These are phyloP conservation scores for Pouteria campechiana DNA, from an alignment of 179 eudicot genomes.

Conservation along the genomic window DNA sequence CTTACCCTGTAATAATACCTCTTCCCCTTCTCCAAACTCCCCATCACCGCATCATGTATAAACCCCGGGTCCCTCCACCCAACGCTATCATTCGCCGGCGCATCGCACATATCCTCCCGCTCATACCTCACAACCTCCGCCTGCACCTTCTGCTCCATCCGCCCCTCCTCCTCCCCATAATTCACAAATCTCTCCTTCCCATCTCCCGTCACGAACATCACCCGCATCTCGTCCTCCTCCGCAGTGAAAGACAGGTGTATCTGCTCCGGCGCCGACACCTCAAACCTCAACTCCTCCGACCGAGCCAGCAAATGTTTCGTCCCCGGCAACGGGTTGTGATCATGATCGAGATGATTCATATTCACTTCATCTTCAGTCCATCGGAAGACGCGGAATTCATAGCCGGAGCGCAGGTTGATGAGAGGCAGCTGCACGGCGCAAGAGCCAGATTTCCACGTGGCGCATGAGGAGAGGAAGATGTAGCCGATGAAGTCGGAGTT, in stretches of 20 bases:
- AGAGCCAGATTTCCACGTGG: constrained; percentile 59
- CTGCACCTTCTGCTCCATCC: constrained; percentile 17
- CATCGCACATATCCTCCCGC: constrained; percentile 80
- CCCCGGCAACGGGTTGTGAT: constrained; percentile 79
- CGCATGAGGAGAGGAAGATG: constrained; percentile 38
- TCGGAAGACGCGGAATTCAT: constrained; percentile 72
- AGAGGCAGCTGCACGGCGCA: constrained; percentile 59
- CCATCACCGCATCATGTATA: constrained; percentile 71
- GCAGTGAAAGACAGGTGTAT: constrained; percentile 64
- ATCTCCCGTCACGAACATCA: constrained; percentile 67
- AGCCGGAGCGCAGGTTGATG: constrained; percentile 55
- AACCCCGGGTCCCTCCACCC: constrained; percentile 99
- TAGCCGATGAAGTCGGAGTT: constrained; percentile 69
- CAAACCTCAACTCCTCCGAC: constrained; percentile 40
- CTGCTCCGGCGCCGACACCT: constrained; percentile 73
- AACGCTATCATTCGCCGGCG: constrained; percentile 70
- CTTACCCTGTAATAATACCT: constrained; percentile 80
- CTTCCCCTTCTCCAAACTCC: constrained; percentile 45
- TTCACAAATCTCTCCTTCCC: constrained; percentile 49
- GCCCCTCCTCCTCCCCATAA: constrained; percentile 43
- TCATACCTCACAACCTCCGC: constrained; percentile 56
- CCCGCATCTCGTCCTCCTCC: constrained; percentile 68
- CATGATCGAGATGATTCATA: constrained; percentile 49
- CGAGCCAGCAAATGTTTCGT: constrained; percentile 43
- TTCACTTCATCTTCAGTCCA: constrained; percentile 59